phyloP scores from a whole-genome alignment of 768 basidiomycete genomes.

The Kwoniella pini region DNA sequence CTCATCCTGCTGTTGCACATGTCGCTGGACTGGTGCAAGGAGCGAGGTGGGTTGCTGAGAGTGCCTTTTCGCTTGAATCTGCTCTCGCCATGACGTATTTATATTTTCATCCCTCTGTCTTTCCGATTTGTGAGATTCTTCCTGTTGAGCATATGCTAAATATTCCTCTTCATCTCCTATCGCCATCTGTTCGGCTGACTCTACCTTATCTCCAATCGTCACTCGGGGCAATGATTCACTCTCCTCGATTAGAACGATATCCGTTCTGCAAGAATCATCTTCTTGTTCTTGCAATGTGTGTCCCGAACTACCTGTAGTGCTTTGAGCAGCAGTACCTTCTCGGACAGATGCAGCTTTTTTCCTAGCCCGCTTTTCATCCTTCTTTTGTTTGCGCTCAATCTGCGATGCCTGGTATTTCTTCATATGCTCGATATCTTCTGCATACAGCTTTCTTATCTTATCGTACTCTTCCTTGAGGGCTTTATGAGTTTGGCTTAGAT shows the following conservation, averaged over 20 bases:
- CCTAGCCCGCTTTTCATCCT: constrained; percentile 19
- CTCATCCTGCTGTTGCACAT: too few species aligned
- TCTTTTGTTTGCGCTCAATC: constrained; percentile 22
- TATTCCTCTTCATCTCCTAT: not conserved
- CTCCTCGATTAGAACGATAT: constrained; percentile 15
- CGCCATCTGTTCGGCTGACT: too few species aligned
- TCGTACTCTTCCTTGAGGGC: constrained; percentile 20
- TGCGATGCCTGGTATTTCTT: constrained; percentile 38
- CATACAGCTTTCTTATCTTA: constrained; percentile 20
- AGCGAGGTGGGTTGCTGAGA: too few species aligned
- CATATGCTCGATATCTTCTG: constrained; percentile 35
- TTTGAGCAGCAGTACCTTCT: not conserved
- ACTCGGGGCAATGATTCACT: constrained; percentile 10
- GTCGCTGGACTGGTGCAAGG: too few species aligned
- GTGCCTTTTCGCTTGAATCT: not conserved
- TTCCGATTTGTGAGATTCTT: not conserved
- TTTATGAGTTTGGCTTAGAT: constrained; percentile 28
- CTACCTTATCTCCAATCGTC: not conserved
- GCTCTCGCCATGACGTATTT: not conserved
- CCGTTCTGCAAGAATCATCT: not conserved
- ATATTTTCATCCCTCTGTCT: not conserved
- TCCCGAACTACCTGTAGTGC: not conserved
- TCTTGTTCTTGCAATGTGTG: not conserved
- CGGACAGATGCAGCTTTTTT: constrained; percentile 17
- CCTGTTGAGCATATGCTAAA: not conserved